Percentiles rank a stretch among this genome's conserved stretches.
Conservation (phyloP, 306 rosid genomes). For the Clitoria ternatea region DNA sequence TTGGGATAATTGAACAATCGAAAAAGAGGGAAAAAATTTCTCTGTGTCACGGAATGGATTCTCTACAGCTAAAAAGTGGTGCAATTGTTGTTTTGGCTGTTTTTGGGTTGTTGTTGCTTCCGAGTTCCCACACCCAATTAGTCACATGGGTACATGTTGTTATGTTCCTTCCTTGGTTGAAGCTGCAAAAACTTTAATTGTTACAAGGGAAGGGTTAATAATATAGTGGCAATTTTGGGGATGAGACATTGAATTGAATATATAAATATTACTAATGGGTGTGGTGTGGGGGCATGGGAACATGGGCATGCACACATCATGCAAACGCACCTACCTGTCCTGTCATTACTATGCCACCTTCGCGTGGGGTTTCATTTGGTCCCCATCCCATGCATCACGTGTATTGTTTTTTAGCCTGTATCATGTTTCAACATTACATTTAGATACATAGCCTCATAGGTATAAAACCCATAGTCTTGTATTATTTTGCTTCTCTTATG, state of each 20-base stretch:
- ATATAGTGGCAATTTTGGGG: background rate
- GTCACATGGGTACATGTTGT: constrained; percentile 45
- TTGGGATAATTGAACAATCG: background rate
- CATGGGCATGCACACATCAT: constrained; percentile 33
- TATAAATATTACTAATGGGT: no score
- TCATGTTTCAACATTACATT: background rate
- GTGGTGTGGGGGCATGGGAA: constrained; percentile 24
- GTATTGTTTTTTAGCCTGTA: constrained; percentile 7
- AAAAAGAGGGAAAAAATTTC: background rate
- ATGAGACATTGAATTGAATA: no score
- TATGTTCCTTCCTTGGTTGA: constrained; percentile 29
- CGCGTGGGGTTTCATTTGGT: constrained; percentile 21
- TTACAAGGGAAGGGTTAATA: background rate
- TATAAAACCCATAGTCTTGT: background rate
- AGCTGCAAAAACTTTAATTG: background rate
- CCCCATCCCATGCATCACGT: constrained; percentile 30
- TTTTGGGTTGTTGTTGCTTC: constrained; percentile 1
- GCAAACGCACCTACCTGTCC: constrained; percentile 17
- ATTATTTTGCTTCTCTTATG: background rate
- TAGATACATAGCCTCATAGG: background rate
- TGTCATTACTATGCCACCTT: constrained; percentile 28
- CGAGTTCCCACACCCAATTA: background rate
- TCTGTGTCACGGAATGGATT: background rate
- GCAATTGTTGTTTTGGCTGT: constrained; percentile 14
- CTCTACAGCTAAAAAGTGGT: background rate